A percentile compares a stretch with the other conserved stretches of the same genome.
These are phyloP conservation scores for Tubosaeta sp. DNA, from an alignment of 768 basidiomycete genomes.

Conservation along the genomic window DNA sequence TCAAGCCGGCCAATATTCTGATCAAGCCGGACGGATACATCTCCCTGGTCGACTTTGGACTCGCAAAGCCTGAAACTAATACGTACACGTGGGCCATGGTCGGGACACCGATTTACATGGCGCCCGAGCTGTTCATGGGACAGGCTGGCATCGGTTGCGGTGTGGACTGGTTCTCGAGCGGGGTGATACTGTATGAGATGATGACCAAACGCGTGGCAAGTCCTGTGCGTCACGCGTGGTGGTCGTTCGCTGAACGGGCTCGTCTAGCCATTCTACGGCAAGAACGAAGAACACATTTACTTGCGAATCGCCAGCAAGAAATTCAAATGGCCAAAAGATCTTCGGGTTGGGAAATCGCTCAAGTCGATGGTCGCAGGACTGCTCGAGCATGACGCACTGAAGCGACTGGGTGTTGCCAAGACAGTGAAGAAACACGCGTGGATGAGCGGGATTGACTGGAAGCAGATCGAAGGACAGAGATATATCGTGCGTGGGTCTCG, in stretches of 20 bases:
- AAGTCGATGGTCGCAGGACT: slow-evolving; percentile 42
- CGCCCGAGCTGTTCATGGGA: slow-evolving; percentile 41
- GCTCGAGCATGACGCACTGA: slow-evolving; percentile 32
- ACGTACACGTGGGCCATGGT: slow-evolving; percentile 31
- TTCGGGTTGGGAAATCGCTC: slow-evolving; percentile 37
- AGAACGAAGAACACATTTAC: slow-evolving; percentile 24
- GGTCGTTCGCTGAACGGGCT: not conserved
- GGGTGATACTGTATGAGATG: slow-evolving; percentile 52
- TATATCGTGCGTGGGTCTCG: slow-evolving; percentile 39
- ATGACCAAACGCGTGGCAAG: slow-evolving; percentile 34
- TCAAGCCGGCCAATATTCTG: slow-evolving; percentile 58
- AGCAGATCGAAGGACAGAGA: slow-evolving; percentile 37
- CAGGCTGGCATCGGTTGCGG: slow-evolving; percentile 24
- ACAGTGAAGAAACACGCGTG: slow-evolving; percentile 41
- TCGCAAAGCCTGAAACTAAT: slow-evolving; percentile 22
- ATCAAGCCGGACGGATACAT: slow-evolving; percentile 55
- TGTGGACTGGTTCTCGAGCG: slow-evolving; percentile 56
- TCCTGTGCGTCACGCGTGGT: slow-evolving; percentile 1
- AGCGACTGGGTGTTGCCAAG: slow-evolving; percentile 38
- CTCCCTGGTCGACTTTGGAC: slow-evolving; percentile 49
- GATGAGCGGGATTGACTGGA: slow-evolving; percentile 46
- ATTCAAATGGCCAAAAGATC: slow-evolving; percentile 37
- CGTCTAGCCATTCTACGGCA: slow-evolving; percentile 27
- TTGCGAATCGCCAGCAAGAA: slow-evolving; percentile 25
- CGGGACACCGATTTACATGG: slow-evolving; percentile 47